These are phyloP conservation scores for Fraxinus baroniana DNA, from an alignment of 305 asterid species.

Conservation along the genomic window DNA sequence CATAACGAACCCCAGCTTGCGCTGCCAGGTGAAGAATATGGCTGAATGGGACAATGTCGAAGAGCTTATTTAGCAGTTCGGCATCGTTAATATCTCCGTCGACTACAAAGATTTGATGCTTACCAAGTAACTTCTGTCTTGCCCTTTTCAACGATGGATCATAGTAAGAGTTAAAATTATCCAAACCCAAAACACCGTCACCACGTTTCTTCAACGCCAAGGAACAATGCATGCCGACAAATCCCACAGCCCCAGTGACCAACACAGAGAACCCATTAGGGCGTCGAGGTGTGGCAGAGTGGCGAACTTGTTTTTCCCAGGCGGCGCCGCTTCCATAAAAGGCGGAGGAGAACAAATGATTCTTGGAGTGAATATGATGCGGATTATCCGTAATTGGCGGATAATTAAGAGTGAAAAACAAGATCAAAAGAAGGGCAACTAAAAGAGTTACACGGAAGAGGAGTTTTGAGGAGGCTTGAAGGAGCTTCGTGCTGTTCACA, in stretches of 20 bases:
- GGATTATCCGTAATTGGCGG: slow-evolving; percentile 47
- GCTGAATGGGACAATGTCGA: slow-evolving; percentile 73
- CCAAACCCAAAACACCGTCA: slow-evolving; percentile 81
- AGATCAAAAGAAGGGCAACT: slow-evolving; percentile 62
- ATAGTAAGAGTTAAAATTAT: slow-evolving; percentile 81
- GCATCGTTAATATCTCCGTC: slow-evolving; percentile 74
- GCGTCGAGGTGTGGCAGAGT: slow-evolving; percentile 77
- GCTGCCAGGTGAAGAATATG: slow-evolving; percentile 89
- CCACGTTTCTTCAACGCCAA: slow-evolving; percentile 75
- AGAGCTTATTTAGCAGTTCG: slow-evolving; percentile 50
- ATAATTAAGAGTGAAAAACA: slow-evolving; percentile 72
- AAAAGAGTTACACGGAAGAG: slow-evolving; percentile 73
- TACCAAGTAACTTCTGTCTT: slow-evolving; percentile 45
- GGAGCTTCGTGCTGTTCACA: slow-evolving; percentile 71
- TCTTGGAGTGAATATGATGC: slow-evolving; percentile 49
- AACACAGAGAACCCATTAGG: slow-evolving; percentile 69
- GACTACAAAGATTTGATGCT: slow-evolving; percentile 56
- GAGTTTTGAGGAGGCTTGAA: slow-evolving; percentile 84
- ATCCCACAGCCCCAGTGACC: slow-evolving; percentile 88
- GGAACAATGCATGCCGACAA: slow-evolving; percentile 81
- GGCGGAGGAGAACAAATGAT: slow-evolving; percentile 60
- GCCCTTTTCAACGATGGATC: slow-evolving; percentile 71
- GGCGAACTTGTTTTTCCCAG: slow-evolving; percentile 84
- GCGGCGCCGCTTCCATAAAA: slow-evolving; percentile 64
- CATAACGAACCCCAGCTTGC: slow-evolving; percentile 93